These are phyloP conservation scores for Zygosaccharomyces kombuchaensis DNA, from an alignment of 805 yeast species.

Conservation along the genomic window DNA sequence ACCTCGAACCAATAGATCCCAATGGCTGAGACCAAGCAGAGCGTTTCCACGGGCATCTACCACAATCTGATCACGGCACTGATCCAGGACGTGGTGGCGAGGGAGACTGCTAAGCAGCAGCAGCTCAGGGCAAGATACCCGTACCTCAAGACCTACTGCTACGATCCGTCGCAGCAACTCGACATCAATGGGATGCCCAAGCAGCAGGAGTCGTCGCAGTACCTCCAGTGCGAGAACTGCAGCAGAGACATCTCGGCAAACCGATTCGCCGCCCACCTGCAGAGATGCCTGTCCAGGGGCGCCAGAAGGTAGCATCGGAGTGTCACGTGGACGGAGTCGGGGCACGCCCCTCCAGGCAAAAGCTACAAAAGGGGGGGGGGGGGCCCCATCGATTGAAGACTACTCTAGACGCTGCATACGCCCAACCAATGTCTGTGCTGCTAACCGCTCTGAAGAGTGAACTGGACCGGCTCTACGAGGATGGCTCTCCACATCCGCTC, in stretches of 20 bases:
- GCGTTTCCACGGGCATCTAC: constrained; percentile 23
- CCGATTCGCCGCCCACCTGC: constrained; percentile 89
- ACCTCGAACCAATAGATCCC: neutral
- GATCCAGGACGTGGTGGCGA: constrained; percentile 33
- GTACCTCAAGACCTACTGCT: constrained; percentile 23
- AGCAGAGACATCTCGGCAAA: constrained; percentile 84
- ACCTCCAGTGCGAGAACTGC: constrained; percentile 78
- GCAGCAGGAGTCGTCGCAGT: constrained; percentile 37
- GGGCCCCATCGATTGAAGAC: too few species aligned
- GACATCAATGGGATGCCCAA: constrained; percentile 31
- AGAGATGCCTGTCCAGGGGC: constrained; percentile 80
- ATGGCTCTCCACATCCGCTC: constrained; percentile 16
- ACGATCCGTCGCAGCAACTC: constrained; percentile 25
- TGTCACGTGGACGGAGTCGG: neutral
- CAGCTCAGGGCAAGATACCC: constrained; percentile 24
- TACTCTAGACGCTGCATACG: neutral
- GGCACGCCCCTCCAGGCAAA: too few species aligned
- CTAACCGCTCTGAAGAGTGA: constrained; percentile 20
- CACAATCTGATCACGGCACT: constrained; percentile 27
- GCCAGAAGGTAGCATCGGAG: constrained; percentile 38
- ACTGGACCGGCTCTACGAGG: constrained; percentile 19
- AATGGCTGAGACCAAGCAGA: constrained; percentile 21
- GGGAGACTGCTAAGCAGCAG: constrained; percentile 25
- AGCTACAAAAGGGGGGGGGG: too few species aligned
- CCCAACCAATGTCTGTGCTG: constrained; percentile 17